A percentile compares a stretch with the other conserved stretches of the same genome.
These are phyloP conservation scores for Wolfiporia cocos DNA, from an alignment of 1,284 basidiomycete species.

Conservation along the genomic window DNA sequence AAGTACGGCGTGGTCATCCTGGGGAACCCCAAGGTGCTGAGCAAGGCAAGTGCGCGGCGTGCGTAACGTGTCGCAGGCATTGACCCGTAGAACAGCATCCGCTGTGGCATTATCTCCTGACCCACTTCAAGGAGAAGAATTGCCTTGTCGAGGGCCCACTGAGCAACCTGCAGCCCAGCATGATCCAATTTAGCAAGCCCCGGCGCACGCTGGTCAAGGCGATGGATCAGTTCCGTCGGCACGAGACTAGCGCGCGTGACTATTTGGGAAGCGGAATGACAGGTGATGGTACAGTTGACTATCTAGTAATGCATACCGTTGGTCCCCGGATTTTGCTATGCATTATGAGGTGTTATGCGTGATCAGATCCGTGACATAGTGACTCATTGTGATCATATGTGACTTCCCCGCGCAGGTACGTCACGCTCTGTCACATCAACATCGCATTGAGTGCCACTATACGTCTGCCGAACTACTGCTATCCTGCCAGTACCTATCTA, in stretches of 20 bases:
- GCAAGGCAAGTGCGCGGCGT: slow-evolving; percentile 69
- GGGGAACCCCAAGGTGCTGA: slow-evolving; percentile 97
- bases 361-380: too few species aligned
- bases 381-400: too few species aligned
- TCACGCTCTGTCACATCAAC: too few species aligned
- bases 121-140: slow-evolving; percentile 96
- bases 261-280: slow-evolving; percentile 41
- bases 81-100: slow-evolving; percentile 84
- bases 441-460: too few species aligned
- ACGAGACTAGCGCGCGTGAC: slow-evolving; percentile 81
- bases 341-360: too few species aligned
- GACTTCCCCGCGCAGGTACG: too few species aligned
- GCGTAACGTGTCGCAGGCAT: too few species aligned
- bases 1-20: slow-evolving; percentile 98
- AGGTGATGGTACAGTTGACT: too few species aligned
- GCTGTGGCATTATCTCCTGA: slow-evolving; percentile 96
- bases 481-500: too few species aligned
- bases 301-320: too few species aligned
- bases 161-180: slow-evolving; percentile 93
- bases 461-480: too few species aligned
- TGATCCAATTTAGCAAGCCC: slow-evolving; percentile 99
- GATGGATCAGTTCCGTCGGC: slow-evolving; percentile 86
- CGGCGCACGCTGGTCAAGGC: slow-evolving; percentile 80
- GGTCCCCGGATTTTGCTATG: too few species aligned
- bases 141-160: slow-evolving; percentile 95